Base-by-base conservation (phyloP, 345 rosid species). In the Rhodamnia argentea region DNA sequence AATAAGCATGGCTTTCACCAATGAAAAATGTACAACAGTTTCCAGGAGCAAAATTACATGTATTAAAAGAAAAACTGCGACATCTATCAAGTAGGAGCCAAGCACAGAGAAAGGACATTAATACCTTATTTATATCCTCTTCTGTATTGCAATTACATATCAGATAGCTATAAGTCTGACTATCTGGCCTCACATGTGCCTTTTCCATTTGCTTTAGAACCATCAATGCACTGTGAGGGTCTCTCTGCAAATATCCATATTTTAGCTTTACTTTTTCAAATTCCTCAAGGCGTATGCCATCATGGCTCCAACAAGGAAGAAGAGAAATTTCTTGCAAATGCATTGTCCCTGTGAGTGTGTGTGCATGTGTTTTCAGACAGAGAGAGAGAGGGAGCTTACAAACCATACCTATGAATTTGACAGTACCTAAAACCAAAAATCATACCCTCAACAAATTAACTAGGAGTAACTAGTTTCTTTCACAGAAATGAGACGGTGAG, bases 171-270 rank as follows among this genome's bases (percentile, higher is more conserved):
- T 86, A 97, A 85, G 99, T 95, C 70, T 87, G 91, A 86, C 95
- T 87, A 91, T 97, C 96, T 81, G 98, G 99, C 86, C 93, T 92
- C 85, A 97, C 90, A 81, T 84, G 91, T 75, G 91, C 99, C 75
- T 47, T 85, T 89, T 94, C 87, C 99, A 97, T 97, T 92, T 92
- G 90, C 88, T 91, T 89, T 83, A 94, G 89, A 84, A 94, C 96
- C 91, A 42, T 88, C 82, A 90, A 86, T 2, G 92, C 99, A 11
- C 88, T 88, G 54, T 70, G 29, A 37, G 90, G 23, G 82, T 95
- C 92, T 94, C 93, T 94, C 99, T 97, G 92, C 87, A 84, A 44
- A 32, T 16, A 70, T 70, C 24, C 47, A 18, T 70, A 70, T 70
- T 70, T 70, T 18, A 70, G 78, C 47, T 70, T 70, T 70, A 70